Evolutionary conservation across 768 basidiomycete genomes (phyloP), one percentile per base, ranked within the genome.

Genomic region (Tricholoma saponaceum): DNA sequence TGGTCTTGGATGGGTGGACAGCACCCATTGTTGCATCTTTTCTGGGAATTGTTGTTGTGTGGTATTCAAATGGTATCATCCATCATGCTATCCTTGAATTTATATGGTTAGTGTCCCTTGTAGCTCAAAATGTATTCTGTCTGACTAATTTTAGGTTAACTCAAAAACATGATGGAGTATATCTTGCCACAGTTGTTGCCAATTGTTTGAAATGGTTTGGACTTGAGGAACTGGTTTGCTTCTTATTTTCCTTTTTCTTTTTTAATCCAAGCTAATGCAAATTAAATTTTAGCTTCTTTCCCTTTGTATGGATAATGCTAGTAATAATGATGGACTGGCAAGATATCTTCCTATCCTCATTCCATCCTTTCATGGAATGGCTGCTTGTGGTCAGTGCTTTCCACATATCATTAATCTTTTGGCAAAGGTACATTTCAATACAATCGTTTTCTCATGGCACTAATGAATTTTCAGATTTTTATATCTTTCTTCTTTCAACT

Each of bases 221-320:
- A 2, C 32, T 70, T 4, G 62, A 61, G 32, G 50, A 68, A 32
- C 44, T 59, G 30, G 62, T 69, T 51, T 35, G 54, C 60, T 51
- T 4, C 39, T 14, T 23, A 25, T 50, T 54, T 37, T 51, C 4
- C 39, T 14, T 23, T 20, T 50, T 54, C 30, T n/a, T 20, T 18
- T 41, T 18, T 41, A 41, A 10, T n/a, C n/a, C 39, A 18, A 18
- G 39, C n/a, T 6, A 41, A 54, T 35, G 5, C 9, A 23, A 20
- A 53, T 28, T 30, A 32, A 16, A 12, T 47, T 49, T n/a, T 60
- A 71, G 69, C 53, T 70, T 22, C 60, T 62, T 23, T 58, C 52
- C 1, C 13, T 70, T 1, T 59, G 49, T 33, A 69, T 69, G 67
- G 69, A 71, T 59, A 71, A 71, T 60, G 68, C 69, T 9, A 54